Percentiles rank a stretch among this genome's conserved stretches.
Evolutionary conservation across 2,329 filamentous ascomycete species (phyloP).

Genomic region (Claviceps maximensis): DNA sequence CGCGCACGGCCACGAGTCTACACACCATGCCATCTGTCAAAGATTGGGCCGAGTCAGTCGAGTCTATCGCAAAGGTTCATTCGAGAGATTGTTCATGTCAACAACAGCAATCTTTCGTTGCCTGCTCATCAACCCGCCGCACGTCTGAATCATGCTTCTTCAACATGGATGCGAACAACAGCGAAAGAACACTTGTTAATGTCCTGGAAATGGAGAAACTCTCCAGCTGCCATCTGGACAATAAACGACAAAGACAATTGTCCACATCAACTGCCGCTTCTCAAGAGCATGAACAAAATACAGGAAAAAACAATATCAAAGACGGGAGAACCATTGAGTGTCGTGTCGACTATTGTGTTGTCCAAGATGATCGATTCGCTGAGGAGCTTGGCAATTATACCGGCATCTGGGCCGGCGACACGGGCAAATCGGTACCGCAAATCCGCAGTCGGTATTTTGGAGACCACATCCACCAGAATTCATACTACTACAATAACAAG

Average conservation of each 20-base stretch:
- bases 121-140: background rate
- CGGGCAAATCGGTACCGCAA: conserved; percentile 5
- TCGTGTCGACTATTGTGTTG: conserved; percentile 8
- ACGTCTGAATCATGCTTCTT: background rate
- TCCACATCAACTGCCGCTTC: background rate
- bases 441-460: conserved; percentile 10
- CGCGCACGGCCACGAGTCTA: background rate
- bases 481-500: background rate
- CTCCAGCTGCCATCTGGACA: background rate
- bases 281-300: background rate
- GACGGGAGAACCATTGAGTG: conserved; percentile 5
- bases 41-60: conserved; percentile 1
- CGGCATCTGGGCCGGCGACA: conserved; percentile 10
- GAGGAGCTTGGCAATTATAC: conserved; percentile 11
- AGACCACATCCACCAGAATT: conserved; percentile 10
- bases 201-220: background rate
- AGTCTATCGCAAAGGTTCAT: background rate
- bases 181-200: conserved; percentile 4
- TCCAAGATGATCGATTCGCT: conserved; percentile 4
- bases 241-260: background rate
- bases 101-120: background rate
- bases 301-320: background rate
- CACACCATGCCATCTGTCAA: conserved; percentile 4
- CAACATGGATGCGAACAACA: conserved; percentile 4
- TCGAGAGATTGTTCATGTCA: background rate